These are phyloP conservation scores for Calonectria pseudoreteaudii DNA, from an alignment of 2,329 filamentous ascomycete species.

Conservation along the genomic window DNA sequence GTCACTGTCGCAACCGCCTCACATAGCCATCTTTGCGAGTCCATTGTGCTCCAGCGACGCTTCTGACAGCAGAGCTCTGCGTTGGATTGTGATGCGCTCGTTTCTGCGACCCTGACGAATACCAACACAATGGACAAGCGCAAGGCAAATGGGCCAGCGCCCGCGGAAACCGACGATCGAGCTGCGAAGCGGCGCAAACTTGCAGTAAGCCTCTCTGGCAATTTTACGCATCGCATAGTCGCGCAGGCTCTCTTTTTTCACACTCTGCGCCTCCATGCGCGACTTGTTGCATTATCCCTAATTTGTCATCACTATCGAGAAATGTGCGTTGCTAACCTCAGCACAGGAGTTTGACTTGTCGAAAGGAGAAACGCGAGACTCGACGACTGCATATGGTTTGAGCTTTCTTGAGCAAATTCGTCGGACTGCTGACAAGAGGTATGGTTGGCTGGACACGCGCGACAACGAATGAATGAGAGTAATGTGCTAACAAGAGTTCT, in stretches of 20 bases:
- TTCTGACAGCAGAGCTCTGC: constrained; percentile 8
- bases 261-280: not conserved
- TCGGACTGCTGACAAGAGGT: constrained; percentile 85
- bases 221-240: constrained; percentile 4
- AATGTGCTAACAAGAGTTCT: constrained; percentile 32
- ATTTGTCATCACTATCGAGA: not conserved
- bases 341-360: constrained; percentile 59
- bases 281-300: constrained; percentile 8
- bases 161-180: constrained; percentile 63
- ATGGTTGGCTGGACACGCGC: constrained; percentile 44
- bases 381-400: constrained; percentile 78
- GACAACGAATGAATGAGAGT: not conserved
- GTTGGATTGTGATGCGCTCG: constrained; percentile 43
- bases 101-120: constrained; percentile 38
- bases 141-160: constrained; percentile 62
- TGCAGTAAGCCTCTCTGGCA: constrained; percentile 57
- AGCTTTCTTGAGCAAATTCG: constrained; percentile 81
- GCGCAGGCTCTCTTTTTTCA: not conserved
- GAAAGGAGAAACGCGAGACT: constrained; percentile 72
- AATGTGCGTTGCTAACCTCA: constrained; percentile 24
- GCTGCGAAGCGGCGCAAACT: constrained; percentile 67
- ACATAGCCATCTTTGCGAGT: constrained; percentile 33
- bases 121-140: constrained; percentile 66
- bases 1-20: constrained; percentile 35
- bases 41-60: constrained; percentile 44